phyloP scores from a whole-genome alignment of 805 yeast species.

The Ogataea naganishii region DNA sequence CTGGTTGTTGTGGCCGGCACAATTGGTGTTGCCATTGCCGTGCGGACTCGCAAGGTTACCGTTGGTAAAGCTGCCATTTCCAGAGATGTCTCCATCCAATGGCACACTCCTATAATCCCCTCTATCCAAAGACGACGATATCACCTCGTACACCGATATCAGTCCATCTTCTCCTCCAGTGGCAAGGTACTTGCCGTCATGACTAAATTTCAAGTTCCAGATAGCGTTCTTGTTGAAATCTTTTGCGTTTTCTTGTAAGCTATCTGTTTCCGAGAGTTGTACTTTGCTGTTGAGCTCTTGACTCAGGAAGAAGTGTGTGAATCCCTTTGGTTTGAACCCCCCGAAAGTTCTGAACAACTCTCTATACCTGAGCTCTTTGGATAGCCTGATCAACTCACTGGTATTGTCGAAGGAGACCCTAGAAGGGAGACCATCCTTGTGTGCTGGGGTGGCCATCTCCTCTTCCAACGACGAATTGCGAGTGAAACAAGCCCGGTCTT shows the following conservation, averaged over 20 bases:
- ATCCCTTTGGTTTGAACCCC: constrained; percentile 34
- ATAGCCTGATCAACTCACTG: constrained; percentile 27
- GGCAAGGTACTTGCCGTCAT: constrained; percentile 78
- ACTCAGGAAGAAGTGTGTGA: constrained; percentile 50
- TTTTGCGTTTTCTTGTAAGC: no score
- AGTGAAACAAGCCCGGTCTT: no score
- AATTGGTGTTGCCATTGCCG: no score
- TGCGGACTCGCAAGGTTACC: no score
- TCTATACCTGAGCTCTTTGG: constrained; percentile 47
- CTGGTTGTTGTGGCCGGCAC: no score
- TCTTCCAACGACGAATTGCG: no score
- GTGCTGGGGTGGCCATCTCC: no score
- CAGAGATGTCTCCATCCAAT: no score
- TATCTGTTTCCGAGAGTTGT: constrained; percentile 8
- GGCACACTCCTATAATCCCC: constrained; percentile 5
- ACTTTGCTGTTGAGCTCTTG: constrained; percentile 38
- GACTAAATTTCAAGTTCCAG: constrained; percentile 67
- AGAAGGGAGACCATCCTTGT: no score
- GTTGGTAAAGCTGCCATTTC: no score
- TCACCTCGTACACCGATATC: constrained; percentile 72
- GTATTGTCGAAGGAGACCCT: constrained; percentile 2
- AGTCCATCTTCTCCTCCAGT: constrained; percentile 72
- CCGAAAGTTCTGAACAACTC: constrained; percentile 36
- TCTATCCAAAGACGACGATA: constrained; percentile 64
- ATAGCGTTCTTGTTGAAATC: constrained; percentile 34